Percentiles rank a stretch among this genome's conserved stretches.
phyloP scores from a whole-genome alignment of 768 basidiomycete species.

The Lentinula lateritia region DNA sequence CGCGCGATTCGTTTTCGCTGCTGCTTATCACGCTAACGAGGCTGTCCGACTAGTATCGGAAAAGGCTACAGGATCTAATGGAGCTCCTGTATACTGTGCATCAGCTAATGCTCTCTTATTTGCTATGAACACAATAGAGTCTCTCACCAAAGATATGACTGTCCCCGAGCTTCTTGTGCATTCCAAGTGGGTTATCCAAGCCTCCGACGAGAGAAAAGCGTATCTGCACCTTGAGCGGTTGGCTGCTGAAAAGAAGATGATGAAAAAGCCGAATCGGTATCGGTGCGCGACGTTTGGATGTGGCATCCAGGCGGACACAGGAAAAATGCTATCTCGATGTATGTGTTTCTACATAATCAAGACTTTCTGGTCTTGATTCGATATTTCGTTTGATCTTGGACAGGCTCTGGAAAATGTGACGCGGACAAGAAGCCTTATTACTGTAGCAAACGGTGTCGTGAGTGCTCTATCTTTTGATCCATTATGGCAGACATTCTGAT shows the following conservation, averaged over 20 bases:
- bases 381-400: too few species aligned
- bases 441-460: conserved; percentile 23
- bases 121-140: conserved; percentile 12
- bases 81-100: background rate
- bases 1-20: conserved; percentile 9
- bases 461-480: background rate
- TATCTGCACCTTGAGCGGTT: conserved; percentile 13
- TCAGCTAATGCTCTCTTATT: conserved; percentile 18
- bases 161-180: conserved; percentile 12
- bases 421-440: conserved; percentile 26
- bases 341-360: background rate
- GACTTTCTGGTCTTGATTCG: too few species aligned
- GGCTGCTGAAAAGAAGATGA: conserved; percentile 19
- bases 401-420: conserved; percentile 25
- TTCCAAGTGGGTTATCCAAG: conserved; percentile 17
- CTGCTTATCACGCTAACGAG: conserved; percentile 14
- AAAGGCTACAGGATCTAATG: background rate
- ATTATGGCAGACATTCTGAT: too few species aligned
- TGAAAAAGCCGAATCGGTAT: conserved; percentile 21
- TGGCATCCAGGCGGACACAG: conserved; percentile 20
- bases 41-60: conserved; percentile 8
- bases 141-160: conserved; percentile 1
- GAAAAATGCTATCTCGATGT: conserved; percentile 20
- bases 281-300: conserved; percentile 22
- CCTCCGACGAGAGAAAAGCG: conserved; percentile 13